These are phyloP conservation scores for Penicillium nucicola DNA, from an alignment of 495 filamentous ascomycete species.

Conservation along the genomic window DNA sequence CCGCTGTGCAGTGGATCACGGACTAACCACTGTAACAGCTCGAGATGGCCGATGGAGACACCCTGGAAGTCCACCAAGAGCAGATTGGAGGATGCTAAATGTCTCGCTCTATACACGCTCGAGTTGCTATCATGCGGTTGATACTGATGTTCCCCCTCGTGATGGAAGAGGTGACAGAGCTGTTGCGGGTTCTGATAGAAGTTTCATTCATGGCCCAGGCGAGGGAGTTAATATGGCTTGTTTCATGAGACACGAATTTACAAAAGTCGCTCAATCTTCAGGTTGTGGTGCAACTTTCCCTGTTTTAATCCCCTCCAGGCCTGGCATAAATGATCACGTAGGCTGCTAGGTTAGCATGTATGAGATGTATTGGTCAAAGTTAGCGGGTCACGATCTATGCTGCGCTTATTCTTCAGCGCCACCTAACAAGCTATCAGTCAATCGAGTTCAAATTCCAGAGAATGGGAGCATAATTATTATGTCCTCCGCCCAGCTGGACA, in stretches of 20 bases:
- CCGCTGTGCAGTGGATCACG: too few species aligned
- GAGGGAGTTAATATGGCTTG: slow-evolving; percentile 1
- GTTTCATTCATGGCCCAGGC: background rate
- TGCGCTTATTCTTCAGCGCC: too few species aligned
- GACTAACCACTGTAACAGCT: slow-evolving; percentile 53
- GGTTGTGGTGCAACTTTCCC: background rate
- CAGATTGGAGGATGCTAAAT: slow-evolving; percentile 74
- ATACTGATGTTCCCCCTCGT: background rate
- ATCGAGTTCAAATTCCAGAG: too few species aligned
- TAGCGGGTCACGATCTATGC: too few species aligned
- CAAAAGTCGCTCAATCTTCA: slow-evolving; percentile 1
- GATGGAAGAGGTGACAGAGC: background rate
- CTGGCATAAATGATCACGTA: too few species aligned
- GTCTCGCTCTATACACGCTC: slow-evolving; percentile 2
- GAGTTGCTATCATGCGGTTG: background rate
- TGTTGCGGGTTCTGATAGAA: background rate
- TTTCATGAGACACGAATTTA: slow-evolving; percentile 6
- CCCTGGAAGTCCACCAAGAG: slow-evolving; percentile 96
- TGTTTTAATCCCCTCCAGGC: background rate
- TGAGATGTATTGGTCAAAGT: too few species aligned
- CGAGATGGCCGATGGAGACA: slow-evolving; percentile 96
- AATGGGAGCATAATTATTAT: too few species aligned
- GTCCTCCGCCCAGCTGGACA: too few species aligned
- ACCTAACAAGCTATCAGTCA: too few species aligned
- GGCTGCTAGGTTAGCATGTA: too few species aligned